Evolutionary conservation across 768 basidiomycete genomes (phyloP), one percentile per base, ranked within the genome.

Genomic region (Phylloporus arenicola): DNA sequence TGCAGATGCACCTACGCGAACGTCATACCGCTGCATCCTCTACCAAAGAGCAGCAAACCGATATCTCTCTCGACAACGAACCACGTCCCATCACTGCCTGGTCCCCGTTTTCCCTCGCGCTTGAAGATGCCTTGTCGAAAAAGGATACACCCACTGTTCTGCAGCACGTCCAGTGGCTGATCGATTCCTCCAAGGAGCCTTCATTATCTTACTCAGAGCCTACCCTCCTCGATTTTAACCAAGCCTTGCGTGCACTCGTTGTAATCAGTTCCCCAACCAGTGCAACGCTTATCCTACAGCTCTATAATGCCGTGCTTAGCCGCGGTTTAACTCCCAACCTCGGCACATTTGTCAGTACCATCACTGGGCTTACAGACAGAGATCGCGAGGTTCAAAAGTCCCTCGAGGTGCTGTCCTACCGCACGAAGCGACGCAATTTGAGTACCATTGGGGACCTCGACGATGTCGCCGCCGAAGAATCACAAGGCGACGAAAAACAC

Each of bases 231-330:
- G 77, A 83, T 19, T 89, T 82, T 70, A 90, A 90, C 58, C 63
- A 72, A 1, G 81, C 79, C 0, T 66, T 92, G 3, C 58, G 72
- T 33, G 60, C 66, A 70, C 75, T 45, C 75, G 83, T 56, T 39
- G 48, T 16, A 49, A 62, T 10, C 8, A 82, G 82, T 8, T 49
- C 56, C 2, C 12, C 55, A 2, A 19, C 78, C 79, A 53, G 79
- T 82, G 73, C 89, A 27, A 66, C 74, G 0, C 61, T 75, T 37
- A 68, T 91, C 33, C 64, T 87, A 47, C 78, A 82, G 43, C 75
- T 82, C 3, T 94, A 93, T 70, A 79, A 88, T 55, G 73, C 80
- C 43, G 81, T 94, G 75, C 69, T 92, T 50, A 69, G 74, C 24
- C 73, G 69, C 27, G 77, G 79, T 16, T 63, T 92, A 4, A 59